phyloP scores from a whole-genome alignment of 2,329 filamentous ascomycete species.

The Juglanconis juglandina region DNA sequence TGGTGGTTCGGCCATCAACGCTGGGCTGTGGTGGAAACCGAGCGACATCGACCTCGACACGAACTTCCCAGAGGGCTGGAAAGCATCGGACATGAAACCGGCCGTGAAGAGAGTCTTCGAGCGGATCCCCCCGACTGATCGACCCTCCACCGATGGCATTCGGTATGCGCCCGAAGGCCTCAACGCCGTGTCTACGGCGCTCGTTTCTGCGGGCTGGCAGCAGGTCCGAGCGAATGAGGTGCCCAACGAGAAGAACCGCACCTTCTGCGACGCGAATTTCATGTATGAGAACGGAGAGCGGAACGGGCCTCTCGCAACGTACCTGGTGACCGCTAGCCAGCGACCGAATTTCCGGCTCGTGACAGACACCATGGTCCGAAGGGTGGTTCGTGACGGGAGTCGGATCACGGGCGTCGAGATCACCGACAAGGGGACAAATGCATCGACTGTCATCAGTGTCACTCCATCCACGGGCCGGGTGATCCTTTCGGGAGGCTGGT shows the following conservation, averaged over 20 bases:
- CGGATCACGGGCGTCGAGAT: slow-evolving; percentile 60
- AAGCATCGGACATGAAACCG: slow-evolving; percentile 53
- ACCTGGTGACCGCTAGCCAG: slow-evolving; percentile 55
- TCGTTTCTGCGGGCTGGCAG: slow-evolving; percentile 55
- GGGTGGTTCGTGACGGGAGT: slow-evolving; percentile 55
- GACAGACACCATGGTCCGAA: slow-evolving; percentile 58
- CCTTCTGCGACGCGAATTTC: slow-evolving; percentile 58
- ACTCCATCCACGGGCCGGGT: slow-evolving; percentile 56
- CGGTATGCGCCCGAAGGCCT: slow-evolving; percentile 44
- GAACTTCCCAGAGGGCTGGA: slow-evolving; percentile 67
- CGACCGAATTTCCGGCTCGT: slow-evolving; percentile 60
- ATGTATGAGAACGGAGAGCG: slow-evolving; percentile 62
- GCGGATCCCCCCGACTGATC: slow-evolving; percentile 60
- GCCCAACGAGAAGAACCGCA: slow-evolving; percentile 59
- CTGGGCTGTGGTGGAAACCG: slow-evolving; percentile 59
- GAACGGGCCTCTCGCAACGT: slow-evolving; percentile 63
- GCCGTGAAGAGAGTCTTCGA: slow-evolving; percentile 58
- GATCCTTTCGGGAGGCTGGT: slow-evolving; percentile 58
- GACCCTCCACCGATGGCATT: slow-evolving; percentile 58
- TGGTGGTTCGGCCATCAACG: slow-evolving; percentile 64
- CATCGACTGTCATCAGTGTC: slow-evolving; percentile 53
- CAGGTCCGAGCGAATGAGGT: slow-evolving; percentile 54
- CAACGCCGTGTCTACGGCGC: slow-evolving; percentile 46
- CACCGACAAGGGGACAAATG: slow-evolving; percentile 38
- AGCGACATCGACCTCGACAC: slow-evolving; percentile 44